Conservation (phyloP, 2,329 filamentous ascomycete genomes). For the Fusarium poae region DNA sequence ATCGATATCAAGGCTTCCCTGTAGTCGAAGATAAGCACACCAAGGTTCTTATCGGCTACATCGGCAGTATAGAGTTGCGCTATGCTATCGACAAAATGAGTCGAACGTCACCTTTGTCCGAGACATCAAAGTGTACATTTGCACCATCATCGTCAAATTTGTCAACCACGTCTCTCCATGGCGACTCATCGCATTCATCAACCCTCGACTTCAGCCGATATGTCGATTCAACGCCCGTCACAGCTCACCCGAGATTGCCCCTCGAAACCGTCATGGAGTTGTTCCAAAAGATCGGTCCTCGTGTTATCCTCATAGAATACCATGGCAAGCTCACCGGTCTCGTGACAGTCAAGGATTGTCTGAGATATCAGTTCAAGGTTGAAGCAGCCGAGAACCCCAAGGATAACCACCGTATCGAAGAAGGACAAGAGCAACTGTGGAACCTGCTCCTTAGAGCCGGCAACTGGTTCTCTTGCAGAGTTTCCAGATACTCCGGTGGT, state of each 20-base stretch:
- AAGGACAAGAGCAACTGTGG: constrained; percentile 76
- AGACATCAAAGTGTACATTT: constrained; percentile 81
- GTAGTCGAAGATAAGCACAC: constrained; percentile 81
- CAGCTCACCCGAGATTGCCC: constrained; percentile 89
- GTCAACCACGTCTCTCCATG: constrained; percentile 53
- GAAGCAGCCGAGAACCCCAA: constrained; percentile 84
- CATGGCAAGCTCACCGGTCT: constrained; percentile 85
- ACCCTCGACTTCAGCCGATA: constrained; percentile 86
- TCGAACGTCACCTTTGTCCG: constrained; percentile 74
- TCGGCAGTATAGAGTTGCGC: constrained; percentile 89
- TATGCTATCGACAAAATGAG: constrained; percentile 89
- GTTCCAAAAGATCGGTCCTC: constrained; percentile 96
- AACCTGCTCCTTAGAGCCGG: constrained; percentile 64
- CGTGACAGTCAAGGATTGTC: constrained; percentile 95
- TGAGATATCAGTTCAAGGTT: constrained; percentile 97
- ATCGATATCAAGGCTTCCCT: constrained; percentile 92
- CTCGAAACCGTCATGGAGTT: constrained; percentile 98
- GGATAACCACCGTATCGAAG: constrained; percentile 67
- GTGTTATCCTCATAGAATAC: constrained; percentile 93
- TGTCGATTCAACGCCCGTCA: constrained; percentile 88
- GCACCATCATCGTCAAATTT: constrained; percentile 58
- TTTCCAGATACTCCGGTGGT: constrained; percentile 67
- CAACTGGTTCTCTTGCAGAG: constrained; percentile 69
- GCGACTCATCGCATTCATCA: constrained; percentile 56
- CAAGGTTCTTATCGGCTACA: constrained; percentile 87